Base-by-base conservation (phyloP, 345 rosid species). In the Passiflora organensis region DNA sequence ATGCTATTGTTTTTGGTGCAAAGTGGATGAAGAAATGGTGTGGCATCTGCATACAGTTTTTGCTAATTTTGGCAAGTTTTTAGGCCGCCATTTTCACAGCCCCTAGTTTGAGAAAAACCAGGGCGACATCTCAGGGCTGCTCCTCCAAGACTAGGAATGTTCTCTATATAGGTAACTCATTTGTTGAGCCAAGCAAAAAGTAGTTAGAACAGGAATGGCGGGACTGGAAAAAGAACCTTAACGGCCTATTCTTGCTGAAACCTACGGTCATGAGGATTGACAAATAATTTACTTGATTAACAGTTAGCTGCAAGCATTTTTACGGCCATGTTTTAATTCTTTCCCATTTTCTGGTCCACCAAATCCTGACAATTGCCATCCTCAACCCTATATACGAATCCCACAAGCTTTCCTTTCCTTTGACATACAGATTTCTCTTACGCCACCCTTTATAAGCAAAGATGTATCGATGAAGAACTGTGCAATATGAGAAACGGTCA, bases 41-140 rank as follows among this genome's bases (percentile, higher is more conserved):
- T 43, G 10, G 54, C 51, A 42, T 59, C 43, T 59, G 72, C 71
- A 39, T 24, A 10, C 34, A 46, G 41, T 20, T 59, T 19, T 56
- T 13, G 55, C 83, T 78, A 80, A 67, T 70, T 70, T 63, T 80
- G 63, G 85, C 61, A 10, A 25, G 32, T 23, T 23, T 66, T 67
- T 17, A 42, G 6, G 17, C 52, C 23, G 23, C 16, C 15, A 32
- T 23, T n/a, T 61, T 53, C 54, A 48, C 59, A 59, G 46, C 80
- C 80, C 67, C 58, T 52, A 42, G 49, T 61, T 67, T 53, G 57
- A 55, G 67, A 68, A 25, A 49, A 70, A 75, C 61, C 32, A 6
- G 25, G 77, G 65, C 61, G 22, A 61, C 34, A 15, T 39, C 15
- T 60, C 22, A 54, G 53, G 58, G 15, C 36, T 16, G 12, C 21